Base-by-base conservation (phyloP, 129 eudicot species). In the Scalesia atractyloides region DNA sequence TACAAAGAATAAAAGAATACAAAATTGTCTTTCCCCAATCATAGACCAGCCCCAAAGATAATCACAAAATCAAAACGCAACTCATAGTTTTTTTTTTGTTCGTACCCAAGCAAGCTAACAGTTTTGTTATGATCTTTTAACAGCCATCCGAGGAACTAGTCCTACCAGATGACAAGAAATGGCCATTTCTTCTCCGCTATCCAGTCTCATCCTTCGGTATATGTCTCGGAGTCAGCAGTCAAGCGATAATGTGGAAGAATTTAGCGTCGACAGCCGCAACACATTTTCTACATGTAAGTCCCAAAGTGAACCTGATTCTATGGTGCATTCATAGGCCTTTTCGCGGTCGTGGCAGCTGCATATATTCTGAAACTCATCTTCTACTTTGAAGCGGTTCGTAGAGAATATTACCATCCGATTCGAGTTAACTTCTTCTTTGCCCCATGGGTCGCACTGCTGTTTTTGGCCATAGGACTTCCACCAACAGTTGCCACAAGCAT, bases 341-440 rank as follows among this genome's bases (percentile, higher is more conserved):
- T 83, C 10, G 70, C 50, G 1, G 43, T 77, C 0, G 87, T 90
- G 2, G 70, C 87, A 9, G 7, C 49, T 33, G 65, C 72, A 16
- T 90, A 90, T 64, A 53, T 75, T 43, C 79, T 90, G 41, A 90
- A 90, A 77, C 13, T 90, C 10, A 73, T 81, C 16, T 85, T 87
- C 76, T 87, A 87, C 84, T 90, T 85, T 52, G 97, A 90, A 75
- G 97, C 97, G 0, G 97, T 87, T 56, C 90, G 91, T 15, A 85
- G 94, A 8, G 94, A 90, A 68, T 90, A 87, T 71, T 85, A 85
- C 82, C 96, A 89, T 53, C 92, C 96, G 0, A 75, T 86, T 2
- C 84, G 97, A 9, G 86, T 90, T 62, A 90, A 90, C 78, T 90
- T 87, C 84, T 91, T 91, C 82, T 91, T 91, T 62, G 97, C 97